These are phyloP conservation scores for Oryza rufipogon DNA, from an alignment of 176 grass and related monocot genomes.

Conservation along the genomic window DNA sequence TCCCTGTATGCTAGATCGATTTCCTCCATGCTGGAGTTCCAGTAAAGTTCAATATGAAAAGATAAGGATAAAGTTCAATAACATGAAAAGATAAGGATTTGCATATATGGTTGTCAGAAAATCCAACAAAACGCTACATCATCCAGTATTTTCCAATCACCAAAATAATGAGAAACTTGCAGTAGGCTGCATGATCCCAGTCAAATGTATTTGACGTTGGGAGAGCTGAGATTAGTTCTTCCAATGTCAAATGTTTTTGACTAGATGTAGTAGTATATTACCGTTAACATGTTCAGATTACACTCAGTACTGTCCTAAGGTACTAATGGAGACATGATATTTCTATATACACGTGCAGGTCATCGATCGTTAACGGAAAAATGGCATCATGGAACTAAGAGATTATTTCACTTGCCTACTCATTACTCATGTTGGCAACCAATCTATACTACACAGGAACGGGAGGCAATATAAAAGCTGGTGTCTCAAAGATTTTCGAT, in stretches of 20 bases:
- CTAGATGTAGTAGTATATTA: background rate
- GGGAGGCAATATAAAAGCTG: constrained; percentile 18
- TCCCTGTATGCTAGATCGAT: constrained; percentile 85
- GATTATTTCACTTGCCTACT: background rate
- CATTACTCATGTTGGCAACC: background rate
- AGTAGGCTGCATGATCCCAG: background rate
- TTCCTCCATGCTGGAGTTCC: constrained; percentile 80
- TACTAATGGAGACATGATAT: constrained; percentile 17
- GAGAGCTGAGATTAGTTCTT: too few species aligned
- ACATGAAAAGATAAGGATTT: background rate
- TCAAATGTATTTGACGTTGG: too few species aligned
- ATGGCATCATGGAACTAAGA: constrained; percentile 12
- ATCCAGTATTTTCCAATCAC: constrained; percentile 12
- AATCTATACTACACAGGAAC: constrained; percentile 23
- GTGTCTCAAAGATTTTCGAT: background rate
- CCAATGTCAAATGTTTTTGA: too few species aligned
- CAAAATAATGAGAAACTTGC: constrained; percentile 21
- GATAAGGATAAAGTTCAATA: constrained; percentile 8
- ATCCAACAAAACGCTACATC: constrained; percentile 2
- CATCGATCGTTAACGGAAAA: background rate
- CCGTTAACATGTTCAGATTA: background rate
- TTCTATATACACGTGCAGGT: constrained; percentile 18
- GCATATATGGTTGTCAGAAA: background rate
- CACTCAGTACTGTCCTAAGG: constrained; percentile 13
- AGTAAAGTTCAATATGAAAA: constrained; percentile 14